Conservation (phyloP, 306 rosid genomes). For the Pyrus betulifolia region DNA sequence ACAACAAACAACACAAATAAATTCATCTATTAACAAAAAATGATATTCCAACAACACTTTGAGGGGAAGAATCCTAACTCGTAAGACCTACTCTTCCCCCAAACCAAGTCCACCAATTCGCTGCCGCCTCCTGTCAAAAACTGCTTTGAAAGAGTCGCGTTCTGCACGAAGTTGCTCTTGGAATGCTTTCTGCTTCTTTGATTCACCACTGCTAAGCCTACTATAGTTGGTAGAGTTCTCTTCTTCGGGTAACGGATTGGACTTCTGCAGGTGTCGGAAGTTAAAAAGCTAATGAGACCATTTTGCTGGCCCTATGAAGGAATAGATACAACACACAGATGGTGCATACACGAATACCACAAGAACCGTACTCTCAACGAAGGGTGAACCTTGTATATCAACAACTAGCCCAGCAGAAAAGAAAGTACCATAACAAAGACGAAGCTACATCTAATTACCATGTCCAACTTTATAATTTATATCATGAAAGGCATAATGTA, state of each 20-base stretch:
- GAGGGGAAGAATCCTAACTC: neutral
- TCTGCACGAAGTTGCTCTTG: constrained; percentile 81
- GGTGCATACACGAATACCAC: neutral
- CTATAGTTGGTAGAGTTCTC: constrained; percentile 18
- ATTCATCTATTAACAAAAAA: constrained; percentile 3
- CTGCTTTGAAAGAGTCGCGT: constrained; percentile 78
- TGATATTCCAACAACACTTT: neutral
- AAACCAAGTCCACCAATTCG: constrained; percentile 65
- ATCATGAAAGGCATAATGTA: too few relatives aligned
- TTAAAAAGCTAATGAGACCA: constrained; percentile 1
- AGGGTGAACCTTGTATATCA: neutral
- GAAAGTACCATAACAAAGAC: neutral
- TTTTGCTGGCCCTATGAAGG: neutral
- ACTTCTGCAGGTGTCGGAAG: constrained; percentile 47
- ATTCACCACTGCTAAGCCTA: constrained; percentile 1
- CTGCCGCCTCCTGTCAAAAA: constrained; percentile 70
- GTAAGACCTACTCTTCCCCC: constrained; percentile 50
- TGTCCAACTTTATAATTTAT: neutral
- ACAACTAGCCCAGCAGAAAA: neutral
- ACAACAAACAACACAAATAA: neutral
- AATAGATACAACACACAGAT: neutral
- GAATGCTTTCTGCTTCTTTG: constrained; percentile 51
- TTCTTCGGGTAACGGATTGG: constrained; percentile 66
- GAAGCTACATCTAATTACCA: neutral
- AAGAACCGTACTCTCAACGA: neutral